phyloP scores from a whole-genome alignment of 495 filamentous ascomycete genomes.

The Penicillium cinerascens region DNA sequence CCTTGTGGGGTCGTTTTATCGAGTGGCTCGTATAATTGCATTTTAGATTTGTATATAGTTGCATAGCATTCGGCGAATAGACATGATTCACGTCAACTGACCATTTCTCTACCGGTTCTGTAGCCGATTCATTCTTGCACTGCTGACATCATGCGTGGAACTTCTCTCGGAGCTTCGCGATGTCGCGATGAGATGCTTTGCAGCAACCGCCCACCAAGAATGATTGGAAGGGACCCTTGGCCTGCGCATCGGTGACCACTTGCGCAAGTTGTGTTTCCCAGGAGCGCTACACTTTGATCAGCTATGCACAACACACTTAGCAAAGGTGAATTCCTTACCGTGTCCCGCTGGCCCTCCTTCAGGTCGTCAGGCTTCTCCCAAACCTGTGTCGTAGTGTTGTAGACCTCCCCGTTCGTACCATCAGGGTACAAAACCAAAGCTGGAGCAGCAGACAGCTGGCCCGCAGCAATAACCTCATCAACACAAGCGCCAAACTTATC shows the following conservation, averaged over 20 bases:
- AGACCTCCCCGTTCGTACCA: slow-evolving; percentile 62
- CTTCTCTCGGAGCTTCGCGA: slow-evolving; percentile 40
- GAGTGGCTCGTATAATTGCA: slow-evolving; percentile 30
- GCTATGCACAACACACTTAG: background rate
- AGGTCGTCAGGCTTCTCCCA: slow-evolving; percentile 45
- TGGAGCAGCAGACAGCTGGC: slow-evolving; percentile 34
- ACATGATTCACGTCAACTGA: slow-evolving; percentile 1
- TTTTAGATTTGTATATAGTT: slow-evolving; percentile 18
- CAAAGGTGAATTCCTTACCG: slow-evolving; percentile 10
- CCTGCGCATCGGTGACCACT: slow-evolving; percentile 34
- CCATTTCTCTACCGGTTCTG: slow-evolving; percentile 1
- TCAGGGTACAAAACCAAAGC: slow-evolving; percentile 64
- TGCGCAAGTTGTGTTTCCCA: slow-evolving; percentile 49
- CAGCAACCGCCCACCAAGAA: slow-evolving; percentile 62
- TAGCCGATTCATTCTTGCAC: slow-evolving; percentile 3
- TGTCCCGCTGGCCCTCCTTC: slow-evolving; percentile 9
- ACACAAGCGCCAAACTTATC: slow-evolving; percentile 43
- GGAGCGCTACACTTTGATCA: slow-evolving; percentile 22
- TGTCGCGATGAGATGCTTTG: slow-evolving; percentile 51
- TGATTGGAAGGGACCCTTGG: slow-evolving; percentile 43
- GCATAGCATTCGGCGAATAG: slow-evolving; percentile 3
- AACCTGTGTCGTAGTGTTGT: slow-evolving; percentile 56
- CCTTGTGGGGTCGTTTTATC: slow-evolving; percentile 22
- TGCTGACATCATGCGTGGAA: slow-evolving; percentile 3
- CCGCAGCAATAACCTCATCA: slow-evolving; percentile 17